These are phyloP conservation scores for Metroxylon sagu DNA, from an alignment of 176 grass and related monocot species.

Conservation along the genomic window DNA sequence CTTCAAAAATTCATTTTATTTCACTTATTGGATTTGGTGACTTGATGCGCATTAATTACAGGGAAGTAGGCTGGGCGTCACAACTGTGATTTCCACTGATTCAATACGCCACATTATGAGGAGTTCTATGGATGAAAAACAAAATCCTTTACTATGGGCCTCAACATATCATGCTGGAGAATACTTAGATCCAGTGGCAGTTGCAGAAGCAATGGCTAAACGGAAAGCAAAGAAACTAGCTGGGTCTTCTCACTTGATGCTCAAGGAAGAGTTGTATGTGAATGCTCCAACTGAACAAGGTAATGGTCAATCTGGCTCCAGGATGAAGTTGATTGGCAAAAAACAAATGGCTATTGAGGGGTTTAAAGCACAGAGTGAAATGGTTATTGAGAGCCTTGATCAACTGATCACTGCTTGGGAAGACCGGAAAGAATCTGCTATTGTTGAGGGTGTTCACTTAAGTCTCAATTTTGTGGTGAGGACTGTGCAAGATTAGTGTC, in stretches of 20 bases:
- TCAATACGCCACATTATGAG: slow-evolving; percentile 24
- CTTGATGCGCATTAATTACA: background rate
- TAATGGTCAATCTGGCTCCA: background rate
- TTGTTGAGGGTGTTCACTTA: slow-evolving; percentile 20
- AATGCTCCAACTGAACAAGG: background rate
- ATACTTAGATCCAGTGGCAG: slow-evolving; percentile 16
- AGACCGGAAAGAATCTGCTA: slow-evolving; percentile 16
- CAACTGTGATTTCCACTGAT: slow-evolving; percentile 20
- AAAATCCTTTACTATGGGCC: slow-evolving; percentile 14
- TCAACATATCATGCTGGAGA: slow-evolving; percentile 27
- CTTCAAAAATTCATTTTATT: too few relatives aligned
- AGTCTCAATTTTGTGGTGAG: slow-evolving; percentile 23
- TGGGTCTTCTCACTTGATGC: background rate
- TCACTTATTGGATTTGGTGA: too few relatives aligned
- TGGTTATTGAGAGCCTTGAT: slow-evolving; percentile 22
- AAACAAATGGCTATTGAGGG: slow-evolving; percentile 22
- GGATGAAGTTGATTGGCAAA: slow-evolving; percentile 10
- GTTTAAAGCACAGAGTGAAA: slow-evolving; percentile 23
- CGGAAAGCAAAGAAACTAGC: slow-evolving; percentile 16
- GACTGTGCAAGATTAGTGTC: background rate
- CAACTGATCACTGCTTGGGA: slow-evolving; percentile 16
- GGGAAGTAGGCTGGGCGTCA: slow-evolving; percentile 15
- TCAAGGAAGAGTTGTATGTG: background rate
- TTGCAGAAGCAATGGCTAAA: slow-evolving; percentile 17
- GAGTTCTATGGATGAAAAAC: slow-evolving; percentile 10